These are phyloP conservation scores for Kodamaea kakaduensis DNA, from an alignment of 805 yeast genomes.

Conservation along the genomic window DNA sequence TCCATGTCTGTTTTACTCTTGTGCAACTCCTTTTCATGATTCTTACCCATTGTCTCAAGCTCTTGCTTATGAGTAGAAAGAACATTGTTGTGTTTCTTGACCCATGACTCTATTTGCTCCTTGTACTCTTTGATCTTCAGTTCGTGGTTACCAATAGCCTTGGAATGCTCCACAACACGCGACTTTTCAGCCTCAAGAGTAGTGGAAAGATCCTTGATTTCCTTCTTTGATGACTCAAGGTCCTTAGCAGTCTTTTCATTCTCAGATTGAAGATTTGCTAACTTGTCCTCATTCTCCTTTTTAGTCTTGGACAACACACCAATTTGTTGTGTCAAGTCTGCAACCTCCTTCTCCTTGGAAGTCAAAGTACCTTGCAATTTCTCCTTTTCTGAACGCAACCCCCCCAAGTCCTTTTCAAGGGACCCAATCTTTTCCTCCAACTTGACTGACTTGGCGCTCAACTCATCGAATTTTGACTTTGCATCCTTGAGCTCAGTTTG, in stretches of 20 bases:
- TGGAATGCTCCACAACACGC: slow-evolving; percentile 1
- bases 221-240: neutral
- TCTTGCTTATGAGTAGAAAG: neutral
- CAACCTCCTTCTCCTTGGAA: neutral
- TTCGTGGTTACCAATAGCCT: slow-evolving; percentile 1
- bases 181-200: slow-evolving; percentile 1
- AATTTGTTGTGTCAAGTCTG: neutral
- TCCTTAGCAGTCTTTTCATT: slow-evolving; percentile 1
- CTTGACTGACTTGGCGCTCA: too few species aligned
- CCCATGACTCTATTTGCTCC: neutral
- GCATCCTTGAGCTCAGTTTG: slow-evolving; percentile 1
- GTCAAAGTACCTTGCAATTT: neutral
- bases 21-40: neutral
- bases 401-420: neutral
- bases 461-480: neutral
- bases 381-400: neutral
- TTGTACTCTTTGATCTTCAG: slow-evolving; percentile 2
- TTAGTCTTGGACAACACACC: neutral
- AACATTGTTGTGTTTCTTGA: neutral
- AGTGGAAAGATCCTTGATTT: neutral
- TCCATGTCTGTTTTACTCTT: neutral
- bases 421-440: neutral
- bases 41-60: neutral
- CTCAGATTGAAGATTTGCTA: slow-evolving; percentile 2
- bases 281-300: neutral